Base-by-base conservation (phyloP, 805 yeast species). In the Ogataea nakhonphanomensis region DNA sequence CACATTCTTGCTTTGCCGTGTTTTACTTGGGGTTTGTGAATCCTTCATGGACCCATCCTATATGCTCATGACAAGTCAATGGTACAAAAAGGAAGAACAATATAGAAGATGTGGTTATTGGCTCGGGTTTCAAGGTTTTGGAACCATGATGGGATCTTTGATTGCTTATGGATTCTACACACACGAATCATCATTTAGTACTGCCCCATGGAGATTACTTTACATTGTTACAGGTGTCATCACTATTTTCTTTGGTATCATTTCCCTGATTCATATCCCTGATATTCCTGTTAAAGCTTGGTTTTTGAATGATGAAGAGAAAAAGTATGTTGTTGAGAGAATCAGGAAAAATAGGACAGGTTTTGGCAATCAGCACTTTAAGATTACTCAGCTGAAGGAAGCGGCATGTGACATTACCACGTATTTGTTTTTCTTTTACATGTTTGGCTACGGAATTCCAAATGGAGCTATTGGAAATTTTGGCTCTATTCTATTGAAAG, bases 331-430 rank as follows among this genome's bases (percentile, higher is more conserved):
- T 13, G 73, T 80, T 13, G 77, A 76, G 53, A 68, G 84, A 52
- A 74, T 81, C 44, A 72, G 81, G 53, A 53, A 52, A 5, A 78
- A 78, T 55, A 73, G 76, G 50, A 79, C 77, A 47, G 85, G 84
- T 24, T 75, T 73, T 53, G 84, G 82, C 39, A 74, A 70, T 51
- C 71, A 61, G 48, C 64, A 64, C 37, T 74, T 76, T 65, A 79
- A 79, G 53, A 57, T 57, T 59, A 55, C 69, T 40, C 86, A 80
- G 54, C 63, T 79, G 27, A 59, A 55, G 23, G 85, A 80, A 57
- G 75, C 77, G 7, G 44, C 76, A 25, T 45, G 51, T 10, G 85
- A 79, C 50, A 47, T 58, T 35, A 70, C 72, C 53, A 70, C 76
- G 5, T 76, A 75, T 70, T 45, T 74, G 17, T 64, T 66, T 51